Evolutionary conservation across 169 alveolate species (phyloP), one percentile per base, ranked within the genome.

Genomic region (Plasmodium ovale): DNA sequence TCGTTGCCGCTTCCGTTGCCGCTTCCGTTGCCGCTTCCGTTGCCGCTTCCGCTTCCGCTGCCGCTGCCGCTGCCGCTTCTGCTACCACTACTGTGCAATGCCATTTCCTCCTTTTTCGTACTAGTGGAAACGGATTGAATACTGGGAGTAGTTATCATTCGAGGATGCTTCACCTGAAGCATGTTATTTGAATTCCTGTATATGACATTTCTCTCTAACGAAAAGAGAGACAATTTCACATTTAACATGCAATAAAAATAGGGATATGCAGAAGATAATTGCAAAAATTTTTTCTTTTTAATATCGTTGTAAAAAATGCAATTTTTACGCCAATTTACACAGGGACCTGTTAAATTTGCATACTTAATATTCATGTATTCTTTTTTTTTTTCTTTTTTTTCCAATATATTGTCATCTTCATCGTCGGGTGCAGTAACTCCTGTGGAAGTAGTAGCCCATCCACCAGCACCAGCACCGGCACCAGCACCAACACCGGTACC

Each of bases 341-440:
- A 91, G 1, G 95, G 94, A 19, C 95, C 95, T 14, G 94, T 92
- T 74, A 92, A 69, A 68, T 92, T 92, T 21, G 93, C 88, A 71
- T 85, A 92, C 64, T 88, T 89, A 59, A 92, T 91, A 44, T 92
- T 92, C 95, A 92, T 92, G 88, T 93, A 92, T 59, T 89, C 95
- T 68, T 92, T 72, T 70, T 89, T 88, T 60, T 71, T 82, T 42
- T 92, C 95, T 51, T 89, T 72, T 27, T 65, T 87, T 42, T 91
- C 95, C 68, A 89, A 31, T 74, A 68, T 56, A 19, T 84, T 69
- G 29, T 70, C 85, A 29, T 68, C 84, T 6, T 58, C 37, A 42
- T 27, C 67, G 19, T 58, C 67, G n/a, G n/a, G n/a, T n/a, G n/a
- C n/a, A n/a, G n/a, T n/a, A n/a, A n/a, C n/a, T n/a, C n/a, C n/a